Base-by-base conservation (phyloP, 1,284 basidiomycete species). In the Polyporus tsugae region DNA sequence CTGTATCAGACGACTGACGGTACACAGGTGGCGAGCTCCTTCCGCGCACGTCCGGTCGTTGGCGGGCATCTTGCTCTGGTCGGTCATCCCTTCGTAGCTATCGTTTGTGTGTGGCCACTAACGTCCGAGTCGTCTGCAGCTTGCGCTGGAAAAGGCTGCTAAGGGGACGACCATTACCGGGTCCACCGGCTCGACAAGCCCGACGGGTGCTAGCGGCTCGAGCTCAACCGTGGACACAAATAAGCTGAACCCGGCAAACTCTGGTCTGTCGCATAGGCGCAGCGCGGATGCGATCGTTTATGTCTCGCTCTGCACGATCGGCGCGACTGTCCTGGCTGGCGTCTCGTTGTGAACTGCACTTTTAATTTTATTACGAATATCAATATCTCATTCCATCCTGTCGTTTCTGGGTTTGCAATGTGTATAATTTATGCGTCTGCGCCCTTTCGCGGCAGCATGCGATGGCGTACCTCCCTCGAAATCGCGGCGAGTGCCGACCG, bases 1-100 rank as follows among this genome's bases (percentile, higher is more conserved):
- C 87, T 86, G 88, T 91, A 91, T 75, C 88, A 91, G 69, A 85
- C 87, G 0, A 79, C 78, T 4, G 80, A 84, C 65, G 88, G 87
- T 4, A 57, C 65, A 6, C 36, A 53, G 59, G 64, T 66, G 9
- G 35, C 61, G 9, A n/a, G 11, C n/a, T 41, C 41, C 22, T 88
- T 88, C 80, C 81, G 82, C 59, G 87, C 87, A 7, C 82, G 88
- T 19, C 87, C 88, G 19, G 87, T 88, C 13, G 87, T 86, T 6
- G 88, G 88, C 33, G 88, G 87, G 29, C 88, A 90, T 77, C 79
- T 88, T 15, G 87, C 83, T 29, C 64, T 83, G 71, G 80, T 83
- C 13, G 59, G 6, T 25, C 22, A 11, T n/a, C 55, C 7, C 17
- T 38, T 9, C 10, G 7, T 22, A 0, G 9, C 6, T 33, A 4